phyloP scores from a whole-genome alignment of 257 asterid genomes.

The Echites panduratus region DNA sequence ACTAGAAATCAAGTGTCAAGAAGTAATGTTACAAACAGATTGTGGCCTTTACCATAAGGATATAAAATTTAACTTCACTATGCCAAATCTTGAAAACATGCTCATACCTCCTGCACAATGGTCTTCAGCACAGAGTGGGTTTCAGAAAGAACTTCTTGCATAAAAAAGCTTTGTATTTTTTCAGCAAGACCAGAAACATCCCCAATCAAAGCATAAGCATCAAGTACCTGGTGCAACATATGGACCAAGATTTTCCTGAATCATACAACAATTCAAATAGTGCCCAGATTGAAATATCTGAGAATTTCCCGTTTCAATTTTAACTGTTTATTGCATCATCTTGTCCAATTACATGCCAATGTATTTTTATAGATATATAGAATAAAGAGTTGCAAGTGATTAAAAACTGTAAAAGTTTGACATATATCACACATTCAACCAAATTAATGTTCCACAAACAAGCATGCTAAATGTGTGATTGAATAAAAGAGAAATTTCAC shows the following conservation, averaged over 20 bases:
- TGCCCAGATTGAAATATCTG: not conserved
- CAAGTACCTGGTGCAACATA: slow-evolving; percentile 60
- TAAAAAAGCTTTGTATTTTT: slow-evolving; percentile 90
- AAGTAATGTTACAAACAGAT: not conserved
- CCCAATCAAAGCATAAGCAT: slow-evolving; percentile 93
- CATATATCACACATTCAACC: not conserved
- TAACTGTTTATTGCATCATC: not conserved
- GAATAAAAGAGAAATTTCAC: not conserved
- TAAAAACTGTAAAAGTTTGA: not conserved
- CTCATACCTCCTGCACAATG: slow-evolving; percentile 65
- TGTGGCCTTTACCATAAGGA: not conserved
- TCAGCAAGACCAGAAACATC: slow-evolving; percentile 98
- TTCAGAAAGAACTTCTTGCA: slow-evolving; percentile 97
- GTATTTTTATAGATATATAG: not conserved
- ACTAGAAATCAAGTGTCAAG: not conserved
- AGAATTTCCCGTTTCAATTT: not conserved
- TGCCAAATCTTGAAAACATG: slow-evolving; percentile 6
- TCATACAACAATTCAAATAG: not conserved
- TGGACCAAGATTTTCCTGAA: not conserved
- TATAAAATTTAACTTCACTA: not conserved
- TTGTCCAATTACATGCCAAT: not conserved
- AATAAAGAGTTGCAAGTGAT: not conserved
- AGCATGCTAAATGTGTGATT: not conserved
- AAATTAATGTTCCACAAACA: not conserved
- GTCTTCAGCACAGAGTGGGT: slow-evolving; percentile 84